A percentile compares a stretch with the other conserved stretches of the same genome.
Evolutionary conservation across 2,329 filamentous ascomycete species (phyloP).

Genomic region (Venturia effusa): DNA sequence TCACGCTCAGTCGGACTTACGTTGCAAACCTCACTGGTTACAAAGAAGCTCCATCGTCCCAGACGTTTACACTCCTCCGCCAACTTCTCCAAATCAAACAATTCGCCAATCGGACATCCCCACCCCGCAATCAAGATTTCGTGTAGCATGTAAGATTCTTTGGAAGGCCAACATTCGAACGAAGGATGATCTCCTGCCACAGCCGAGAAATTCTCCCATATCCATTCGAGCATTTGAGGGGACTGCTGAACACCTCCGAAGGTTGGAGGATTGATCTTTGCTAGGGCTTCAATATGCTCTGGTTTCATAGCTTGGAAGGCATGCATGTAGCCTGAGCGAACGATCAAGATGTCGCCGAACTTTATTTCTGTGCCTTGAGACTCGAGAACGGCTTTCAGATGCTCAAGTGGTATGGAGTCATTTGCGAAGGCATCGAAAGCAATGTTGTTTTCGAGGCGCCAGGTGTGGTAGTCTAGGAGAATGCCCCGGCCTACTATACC

Average conservation of each 20-base stretch:
- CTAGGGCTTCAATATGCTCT: constrained; percentile 27
- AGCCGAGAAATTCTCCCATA: constrained; percentile 29
- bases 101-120: constrained; percentile 41
- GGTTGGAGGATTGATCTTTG: constrained; percentile 22
- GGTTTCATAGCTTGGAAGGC: constrained; percentile 28
- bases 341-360: constrained; percentile 44
- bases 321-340: constrained; percentile 37
- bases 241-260: constrained; percentile 38
- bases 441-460: constrained; percentile 25
- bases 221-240: constrained; percentile 18
- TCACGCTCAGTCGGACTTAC: constrained; percentile 17
- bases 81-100: constrained; percentile 39
- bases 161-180: constrained; percentile 26
- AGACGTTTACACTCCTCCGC: constrained; percentile 28
- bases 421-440: constrained; percentile 27
- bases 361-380: constrained; percentile 42
- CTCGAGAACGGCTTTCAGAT: constrained; percentile 33
- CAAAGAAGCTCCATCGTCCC: constrained; percentile 36
- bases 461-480: constrained; percentile 42
- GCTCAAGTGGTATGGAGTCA: constrained; percentile 24
- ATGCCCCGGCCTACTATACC: constrained; percentile 48
- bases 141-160: constrained; percentile 22
- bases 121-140: constrained; percentile 39
- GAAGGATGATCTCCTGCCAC: constrained; percentile 28
- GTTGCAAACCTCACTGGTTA: constrained; percentile 36